Evolutionary conservation across 768 basidiomycete genomes (phyloP).

Genomic region (Dacryopinax primogenitus): DNA sequence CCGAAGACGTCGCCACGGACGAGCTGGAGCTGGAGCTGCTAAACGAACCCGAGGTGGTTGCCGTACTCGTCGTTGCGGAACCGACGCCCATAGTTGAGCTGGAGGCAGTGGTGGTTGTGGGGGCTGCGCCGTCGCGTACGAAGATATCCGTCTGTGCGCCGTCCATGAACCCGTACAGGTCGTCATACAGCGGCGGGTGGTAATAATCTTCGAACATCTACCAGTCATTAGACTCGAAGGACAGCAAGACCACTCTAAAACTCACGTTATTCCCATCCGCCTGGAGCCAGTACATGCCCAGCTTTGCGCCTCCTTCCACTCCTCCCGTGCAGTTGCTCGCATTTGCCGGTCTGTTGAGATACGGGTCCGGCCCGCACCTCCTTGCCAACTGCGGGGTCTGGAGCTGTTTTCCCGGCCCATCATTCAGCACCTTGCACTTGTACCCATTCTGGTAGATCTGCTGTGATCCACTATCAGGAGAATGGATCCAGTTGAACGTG

Average conservation of each 20-base stretch:
- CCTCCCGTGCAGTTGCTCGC: conserved; percentile 54
- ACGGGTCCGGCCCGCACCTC: conserved; percentile 49
- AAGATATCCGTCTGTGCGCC: conserved; percentile 68
- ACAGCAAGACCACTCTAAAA: conserved; percentile 9
- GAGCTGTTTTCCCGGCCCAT: neutral
- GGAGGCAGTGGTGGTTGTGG: neutral
- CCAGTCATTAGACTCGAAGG: neutral
- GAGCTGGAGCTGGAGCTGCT: neutral
- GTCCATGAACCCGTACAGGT: conserved; percentile 56
- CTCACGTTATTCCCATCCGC: conserved; percentile 48
- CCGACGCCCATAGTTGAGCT: neutral
- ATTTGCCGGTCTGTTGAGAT: conserved; percentile 33
- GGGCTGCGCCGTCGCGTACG: conserved; percentile 12
- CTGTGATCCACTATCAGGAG: neutral
- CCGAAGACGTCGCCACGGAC: neutral
- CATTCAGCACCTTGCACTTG: conserved; percentile 6
- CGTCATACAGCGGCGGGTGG: conserved; percentile 38
- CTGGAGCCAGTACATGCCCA: conserved; percentile 58
- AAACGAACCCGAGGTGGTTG: neutral
- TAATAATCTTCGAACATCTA: conserved; percentile 45
- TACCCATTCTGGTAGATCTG: conserved; percentile 7
- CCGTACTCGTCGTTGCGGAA: neutral
- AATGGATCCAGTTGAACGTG: conserved; percentile 5
- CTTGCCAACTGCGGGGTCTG: conserved; percentile 42
- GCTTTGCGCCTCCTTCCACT: conserved; percentile 39